Base-by-base conservation (phyloP, 768 basidiomycete species). In the Suillus spraguei region DNA sequence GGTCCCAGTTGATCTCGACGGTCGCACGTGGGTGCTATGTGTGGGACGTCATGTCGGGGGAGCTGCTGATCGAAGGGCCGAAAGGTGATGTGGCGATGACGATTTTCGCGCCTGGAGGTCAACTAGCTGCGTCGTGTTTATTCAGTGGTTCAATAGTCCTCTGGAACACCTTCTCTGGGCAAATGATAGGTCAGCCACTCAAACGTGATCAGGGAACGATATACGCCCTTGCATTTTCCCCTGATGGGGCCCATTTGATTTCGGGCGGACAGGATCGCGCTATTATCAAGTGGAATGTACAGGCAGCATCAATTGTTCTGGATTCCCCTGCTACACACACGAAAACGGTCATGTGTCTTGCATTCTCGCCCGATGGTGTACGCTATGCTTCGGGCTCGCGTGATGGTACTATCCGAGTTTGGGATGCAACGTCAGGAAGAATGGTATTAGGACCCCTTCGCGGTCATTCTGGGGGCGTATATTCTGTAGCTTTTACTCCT, bases 351-450 rank as follows among this genome's bases (percentile, higher is more conserved):
- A 68, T 74, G n/a, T 52, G 72, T 4, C 66, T 76, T 13, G 68
- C 72, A 0, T 76, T 74, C 62, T 77, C 76, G 0, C 75, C 75
- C 0, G 53, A 61, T 17, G 72, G 64, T 4, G 60, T 42, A 32
- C 69, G 59, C 24, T 71, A 77, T 49, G 72, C 68, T 14, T 78
- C 76, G 20, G 75, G 75, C 22, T 74, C 75, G 2, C 63, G 70
- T n/a, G 75, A 76, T 35, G 61, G 63, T 38, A 65, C 69, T 8
- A 71, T 76, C 44, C 69, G 68, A 2, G 58, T 71, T 46, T 77
- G 75, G 76, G 72, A 76, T 38, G 64, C 68, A 3, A 38, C 2
- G 17, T 50, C 59, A 1, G 75, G 76, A 1, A 1, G n/a, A n/a
- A 63, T 63, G 54, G 67, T 32, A 1, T 16, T 73, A 0, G 38